A percentile compares a stretch with the other conserved stretches of the same genome.
These are phyloP conservation scores for Trametes villosa DNA, from an alignment of 768 basidiomycete species.

Conservation along the genomic window DNA sequence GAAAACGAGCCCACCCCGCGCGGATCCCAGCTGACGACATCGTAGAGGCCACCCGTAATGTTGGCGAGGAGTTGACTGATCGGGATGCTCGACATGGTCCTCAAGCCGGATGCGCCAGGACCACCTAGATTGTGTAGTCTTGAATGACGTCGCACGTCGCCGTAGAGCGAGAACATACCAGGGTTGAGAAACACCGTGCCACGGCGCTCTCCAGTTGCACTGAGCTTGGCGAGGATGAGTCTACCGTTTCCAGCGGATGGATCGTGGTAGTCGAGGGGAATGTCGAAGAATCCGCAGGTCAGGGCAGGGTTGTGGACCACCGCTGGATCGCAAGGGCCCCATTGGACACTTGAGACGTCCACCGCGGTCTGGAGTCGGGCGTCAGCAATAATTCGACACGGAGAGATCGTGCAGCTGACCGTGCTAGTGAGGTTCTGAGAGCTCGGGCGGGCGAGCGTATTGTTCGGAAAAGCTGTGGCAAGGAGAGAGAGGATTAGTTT, in stretches of 20 bases:
- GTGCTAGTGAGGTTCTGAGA: too few relatives aligned
- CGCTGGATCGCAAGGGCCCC: conserved; percentile 6
- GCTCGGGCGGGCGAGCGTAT: too few relatives aligned
- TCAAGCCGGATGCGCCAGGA: neutral
- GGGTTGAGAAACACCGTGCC: conserved; percentile 4
- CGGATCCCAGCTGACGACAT: conserved; percentile 20
- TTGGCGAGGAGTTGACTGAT: neutral
- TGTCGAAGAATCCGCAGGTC: conserved; percentile 7
- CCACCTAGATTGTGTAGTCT: neutral
- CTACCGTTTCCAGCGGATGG: neutral
- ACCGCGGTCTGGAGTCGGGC: neutral
- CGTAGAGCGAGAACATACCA: neutral
- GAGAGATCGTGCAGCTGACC: too few relatives aligned
- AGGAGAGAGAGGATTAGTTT: too few relatives aligned
- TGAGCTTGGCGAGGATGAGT: neutral
- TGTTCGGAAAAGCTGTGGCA: too few relatives aligned
- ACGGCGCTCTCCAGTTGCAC: neutral
- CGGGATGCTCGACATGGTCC: neutral
- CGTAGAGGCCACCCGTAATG: conserved; percentile 13
- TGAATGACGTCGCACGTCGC: neutral
- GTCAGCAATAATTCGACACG: too few relatives aligned
- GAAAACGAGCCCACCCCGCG: conserved; percentile 14
- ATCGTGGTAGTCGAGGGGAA: conserved; percentile 16
- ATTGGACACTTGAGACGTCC: neutral
- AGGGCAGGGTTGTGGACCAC: neutral